Evolutionary conservation across 345 rosid genomes (phyloP), one percentile per base, ranked within the genome.

Genomic region (Citrus trifoliata): DNA sequence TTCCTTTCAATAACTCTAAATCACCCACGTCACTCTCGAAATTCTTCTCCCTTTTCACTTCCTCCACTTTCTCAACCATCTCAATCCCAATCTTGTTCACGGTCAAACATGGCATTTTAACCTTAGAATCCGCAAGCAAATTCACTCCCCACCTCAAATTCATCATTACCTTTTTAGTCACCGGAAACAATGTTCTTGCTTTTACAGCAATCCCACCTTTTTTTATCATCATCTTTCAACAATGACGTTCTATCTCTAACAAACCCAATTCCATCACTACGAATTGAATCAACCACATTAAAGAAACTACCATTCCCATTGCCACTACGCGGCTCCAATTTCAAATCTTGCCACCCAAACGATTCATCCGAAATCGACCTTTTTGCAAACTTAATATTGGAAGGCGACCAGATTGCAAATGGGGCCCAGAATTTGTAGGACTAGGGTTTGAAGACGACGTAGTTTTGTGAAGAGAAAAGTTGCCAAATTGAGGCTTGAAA

Each of bases 401-500:
- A 75, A 73, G 80, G 24, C 0, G 85, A 80, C 63, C 78, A 67
- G 83, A 30, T 46, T 67, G 83, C 67, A 73, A 16, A 61, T 53
- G 42, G 19, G 62, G 64, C 73, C 80, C 80, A 53, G 72, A 60
- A 74, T 33, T 55, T 2, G 73, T 59, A 5, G 76, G 78, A 56
- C 35, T 76, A 72, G 86, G 85, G 84, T 75, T 83, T 16, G 90
- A 76, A 35, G 80, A 83, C 35, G 79, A 80, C 7, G 88, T 78
- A 16, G 85, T 78, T 77, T 84, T 88, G 81, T 51, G 76, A 53
- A 91, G 78, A 58, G 89, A 81, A 75, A 89, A 89, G 80, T 88
- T 81, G 16, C 95, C 95, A 19, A 87, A 32, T 27, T 82, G 85
- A 66, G 95, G 95, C 89, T 85, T 89, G 82, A 91, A 82, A 60